Evolutionary conservation across 805 yeast species (phyloP), one percentile per base, ranked within the genome.

Genomic region (Yamadazyma scolyti): DNA sequence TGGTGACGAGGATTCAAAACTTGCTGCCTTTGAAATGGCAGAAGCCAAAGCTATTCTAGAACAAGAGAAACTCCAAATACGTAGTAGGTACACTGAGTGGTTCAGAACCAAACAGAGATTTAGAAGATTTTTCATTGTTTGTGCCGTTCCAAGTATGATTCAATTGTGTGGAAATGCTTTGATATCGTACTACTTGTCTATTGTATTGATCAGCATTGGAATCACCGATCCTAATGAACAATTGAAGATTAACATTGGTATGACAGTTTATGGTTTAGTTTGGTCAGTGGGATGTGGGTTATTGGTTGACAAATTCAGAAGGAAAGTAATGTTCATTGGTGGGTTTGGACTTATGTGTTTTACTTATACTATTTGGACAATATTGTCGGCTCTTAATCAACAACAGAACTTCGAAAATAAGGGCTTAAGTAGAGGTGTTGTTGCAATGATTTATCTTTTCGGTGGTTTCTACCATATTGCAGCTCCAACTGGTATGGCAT

Each of bases 111-210:
- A 50, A 24, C 54, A 58, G 20, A 63, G 60, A 45, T 50, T 67
- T 35, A 65, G 60, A 46, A 57, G 75, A 51, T 41, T 61, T 7
- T 38, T 41, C 51, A 58, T 68, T 42, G 41, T 54, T 21, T 14
- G 47, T 18, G 48, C 54, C 43, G 44, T 64, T 15, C 65, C 63
- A 23, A 39, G 50, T 19, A 46, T 66, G 39, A 56, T 57, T 67
- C 75, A 72, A 44, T 48, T 68, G 26, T 65, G 73, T 13, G 77
- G 77, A 44, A 70, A 68, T 43, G 73, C 71, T 30, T 50, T 72
- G 35, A 69, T 70, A 17, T 64, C 73, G 4, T 71, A 69, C 58
- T 72, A 72, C 48, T 53, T 72, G 42, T 52, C 59, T 35, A 58
- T 61, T 42, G 79, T 75, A 9, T 58, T 75, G 39, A 46, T 50